Conservation (phyloP, 148 eudicot genomes). For the Amaranthus palmeri region DNA sequence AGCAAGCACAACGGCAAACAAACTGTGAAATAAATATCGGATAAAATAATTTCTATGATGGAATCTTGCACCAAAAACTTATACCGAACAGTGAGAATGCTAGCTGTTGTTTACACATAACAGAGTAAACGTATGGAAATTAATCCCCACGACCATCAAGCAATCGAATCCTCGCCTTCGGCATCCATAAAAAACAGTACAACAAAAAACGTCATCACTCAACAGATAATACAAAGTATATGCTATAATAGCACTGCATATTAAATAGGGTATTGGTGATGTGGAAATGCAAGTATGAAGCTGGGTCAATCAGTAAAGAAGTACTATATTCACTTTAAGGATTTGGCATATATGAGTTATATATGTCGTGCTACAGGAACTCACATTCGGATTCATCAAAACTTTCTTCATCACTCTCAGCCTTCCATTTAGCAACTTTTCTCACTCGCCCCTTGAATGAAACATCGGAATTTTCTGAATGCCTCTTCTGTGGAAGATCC, state of each 20-base stretch:
- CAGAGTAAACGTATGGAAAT: background rate
- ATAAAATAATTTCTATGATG: too few species aligned
- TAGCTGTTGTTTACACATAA: background rate
- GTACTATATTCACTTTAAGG: background rate
- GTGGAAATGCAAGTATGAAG: background rate
- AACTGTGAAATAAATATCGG: background rate
- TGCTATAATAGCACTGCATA: background rate
- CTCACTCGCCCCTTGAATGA: conserved; percentile 81
- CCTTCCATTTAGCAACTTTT: conserved; percentile 78
- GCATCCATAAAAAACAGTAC: background rate
- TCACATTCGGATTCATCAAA: conserved; percentile 72
- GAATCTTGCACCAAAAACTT: background rate
- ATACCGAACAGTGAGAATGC: background rate
- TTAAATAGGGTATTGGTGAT: background rate
- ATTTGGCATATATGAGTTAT: background rate
- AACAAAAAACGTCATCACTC: background rate
- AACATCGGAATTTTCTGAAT: conserved; percentile 57
- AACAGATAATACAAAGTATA: background rate
- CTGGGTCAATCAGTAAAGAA: background rate
- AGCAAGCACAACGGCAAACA: background rate
- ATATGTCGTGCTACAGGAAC: conserved; percentile 14
- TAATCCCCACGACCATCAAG: background rate
- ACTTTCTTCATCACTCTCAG: conserved; percentile 70
- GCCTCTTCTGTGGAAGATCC: conserved; percentile 74
- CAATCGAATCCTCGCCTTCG: background rate